Evolutionary conservation across 1,284 basidiomycete species (phyloP), one percentile per base, ranked within the genome.

Genomic region (Mycosarcoma mackinlayi): DNA sequence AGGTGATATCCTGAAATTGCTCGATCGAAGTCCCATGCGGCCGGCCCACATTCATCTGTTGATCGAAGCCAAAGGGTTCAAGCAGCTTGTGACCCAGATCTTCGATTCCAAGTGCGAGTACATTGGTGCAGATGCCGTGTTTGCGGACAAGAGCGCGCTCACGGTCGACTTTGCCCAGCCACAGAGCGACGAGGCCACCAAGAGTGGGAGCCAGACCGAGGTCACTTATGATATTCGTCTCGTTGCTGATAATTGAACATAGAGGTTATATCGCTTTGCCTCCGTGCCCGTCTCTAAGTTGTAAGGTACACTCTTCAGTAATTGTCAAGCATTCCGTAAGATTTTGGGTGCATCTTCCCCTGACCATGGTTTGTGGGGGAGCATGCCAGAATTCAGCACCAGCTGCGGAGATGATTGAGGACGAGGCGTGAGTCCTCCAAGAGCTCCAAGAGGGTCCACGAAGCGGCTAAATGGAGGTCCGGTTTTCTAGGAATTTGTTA

Each of bases 1-100:
- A 6, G 84, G 83, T 19, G 75, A 80, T 49, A 74, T 84, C 9
- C 68, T 84, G 19, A 78, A 68, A 35, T 16, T 84, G 41, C 77
- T 84, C 70, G 83, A 83, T 59, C 60, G 84, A 31, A 80, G 81
- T 54, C 83, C 84, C 8, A 82, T 81, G 71, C 72, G 84, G 25
- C 84, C 84, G 0, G 83, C 84, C 0, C 84, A 84, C 62, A 83
- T 84, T 35, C 84, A 83, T 56, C 28, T 75, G n/a, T 25, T 68
- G 9, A 51, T 76, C 41, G 46, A 63, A 25, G 66, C 56, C 0
- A 40, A 58, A 3, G 65, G 62, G 0, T 69, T 57, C 47, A 69
- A 59, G 52, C 50, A 59, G 33, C 30, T 63, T 21, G 28, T 62
- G 25, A 65, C 71, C 6, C 71, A 83, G 60, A 66, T 85, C 49